Conservation (phyloP, 495 filamentous ascomycete species). For the Rhypophila decipiens region DNA sequence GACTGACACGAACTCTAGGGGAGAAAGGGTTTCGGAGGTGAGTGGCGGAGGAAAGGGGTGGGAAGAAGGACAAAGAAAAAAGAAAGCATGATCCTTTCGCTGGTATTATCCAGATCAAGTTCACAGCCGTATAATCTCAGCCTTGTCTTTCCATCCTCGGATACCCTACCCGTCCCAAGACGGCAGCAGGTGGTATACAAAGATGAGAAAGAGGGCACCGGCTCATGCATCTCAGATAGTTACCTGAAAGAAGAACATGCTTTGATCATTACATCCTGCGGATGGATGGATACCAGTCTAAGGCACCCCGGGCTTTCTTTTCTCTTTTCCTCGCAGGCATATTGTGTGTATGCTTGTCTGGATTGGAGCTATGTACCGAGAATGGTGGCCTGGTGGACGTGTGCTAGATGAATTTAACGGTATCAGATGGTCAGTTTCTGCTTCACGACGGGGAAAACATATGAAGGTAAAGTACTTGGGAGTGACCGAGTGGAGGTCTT, state of each 20-base stretch:
- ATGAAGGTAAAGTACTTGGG: too few relatives aligned
- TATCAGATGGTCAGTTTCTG: too few relatives aligned
- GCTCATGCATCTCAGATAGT: constrained; percentile 37
- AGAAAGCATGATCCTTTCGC: constrained; percentile 89
- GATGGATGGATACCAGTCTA: constrained; percentile 16
- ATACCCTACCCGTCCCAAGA: not conserved
- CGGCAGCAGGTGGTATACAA: not conserved
- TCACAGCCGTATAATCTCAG: constrained; percentile 93
- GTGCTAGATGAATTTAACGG: too few relatives aligned
- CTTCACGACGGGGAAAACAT: too few relatives aligned
- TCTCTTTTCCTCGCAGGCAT: not conserved
- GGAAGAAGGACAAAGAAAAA: constrained; percentile 36
- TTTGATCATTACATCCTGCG: constrained; percentile 20
- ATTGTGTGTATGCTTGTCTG: not conserved
- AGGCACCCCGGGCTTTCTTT: constrained; percentile 16
- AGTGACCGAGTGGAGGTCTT: too few relatives aligned
- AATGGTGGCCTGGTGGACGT: too few relatives aligned
- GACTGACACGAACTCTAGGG: too few relatives aligned
- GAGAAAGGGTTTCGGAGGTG: too few relatives aligned
- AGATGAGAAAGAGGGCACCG: constrained; percentile 22
- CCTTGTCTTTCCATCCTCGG: constrained; percentile 32
- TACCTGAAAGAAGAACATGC: constrained; percentile 23
- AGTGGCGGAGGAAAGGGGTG: constrained; percentile 18
- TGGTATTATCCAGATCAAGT: constrained; percentile 99
- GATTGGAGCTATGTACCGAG: too few relatives aligned